Conservation (phyloP, 2,329 filamentous ascomycete species). For the Leptographium galeiforme region DNA sequence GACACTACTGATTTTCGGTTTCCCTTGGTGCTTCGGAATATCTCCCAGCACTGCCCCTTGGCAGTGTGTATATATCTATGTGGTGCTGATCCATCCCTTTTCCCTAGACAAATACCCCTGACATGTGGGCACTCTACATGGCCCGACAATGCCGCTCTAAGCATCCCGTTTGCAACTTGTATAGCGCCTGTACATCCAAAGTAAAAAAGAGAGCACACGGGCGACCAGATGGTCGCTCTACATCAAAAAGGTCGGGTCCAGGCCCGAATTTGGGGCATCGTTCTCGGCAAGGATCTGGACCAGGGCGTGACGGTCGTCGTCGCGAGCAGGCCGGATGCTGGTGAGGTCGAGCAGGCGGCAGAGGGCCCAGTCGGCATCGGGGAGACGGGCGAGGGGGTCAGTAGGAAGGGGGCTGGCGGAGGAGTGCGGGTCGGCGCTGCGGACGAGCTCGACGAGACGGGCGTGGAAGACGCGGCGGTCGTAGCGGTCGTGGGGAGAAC, state of each 20-base stretch:
- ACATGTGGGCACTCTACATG: too few species aligned
- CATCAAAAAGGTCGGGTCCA: not conserved
- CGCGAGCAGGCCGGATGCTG: conserved; percentile 8
- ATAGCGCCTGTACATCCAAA: too few species aligned
- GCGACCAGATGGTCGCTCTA: not conserved
- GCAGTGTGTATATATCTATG: too few species aligned
- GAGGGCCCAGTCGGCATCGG: conserved; percentile 12
- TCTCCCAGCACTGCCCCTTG: too few species aligned
- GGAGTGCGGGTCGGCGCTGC: not conserved
- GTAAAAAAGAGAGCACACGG: conserved; percentile 1
- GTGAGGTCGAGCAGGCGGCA: conserved; percentile 12
- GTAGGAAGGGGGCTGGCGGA: not conserved
- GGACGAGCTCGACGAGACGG: conserved; percentile 12
- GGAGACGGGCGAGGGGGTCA: conserved; percentile 2
- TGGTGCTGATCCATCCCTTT: too few species aligned
- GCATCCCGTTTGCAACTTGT: too few species aligned
- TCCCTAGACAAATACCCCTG: too few species aligned
- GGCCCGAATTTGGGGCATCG: not conserved
- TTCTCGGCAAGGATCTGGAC: conserved; percentile 5
- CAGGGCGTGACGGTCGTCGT: conserved; percentile 5
- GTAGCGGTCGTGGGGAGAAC: conserved; percentile 11
- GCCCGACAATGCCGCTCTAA: too few species aligned
- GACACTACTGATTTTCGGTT: too few species aligned
- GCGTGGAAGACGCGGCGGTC: conserved; percentile 15
- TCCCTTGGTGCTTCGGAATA: too few species aligned